Base-by-base conservation (phyloP, 805 yeast genomes). In the Suhomyces vadensis region DNA sequence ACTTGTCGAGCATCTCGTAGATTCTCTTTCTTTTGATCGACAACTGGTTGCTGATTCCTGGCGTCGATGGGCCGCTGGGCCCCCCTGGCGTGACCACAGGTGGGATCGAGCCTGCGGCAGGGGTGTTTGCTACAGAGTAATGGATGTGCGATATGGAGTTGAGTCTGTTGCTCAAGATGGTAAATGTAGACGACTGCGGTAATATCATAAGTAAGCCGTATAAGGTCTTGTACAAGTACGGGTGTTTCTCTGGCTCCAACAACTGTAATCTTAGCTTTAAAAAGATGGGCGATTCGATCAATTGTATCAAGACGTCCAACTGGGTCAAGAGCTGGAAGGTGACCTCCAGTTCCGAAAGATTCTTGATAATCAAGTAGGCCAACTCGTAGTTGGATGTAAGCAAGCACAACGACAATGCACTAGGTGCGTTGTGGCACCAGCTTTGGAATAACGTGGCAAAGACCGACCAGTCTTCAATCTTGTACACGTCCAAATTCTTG, bases 391-490 rank as follows among this genome's bases (percentile, higher is more conserved):
- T 87, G 43, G 91, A 91, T 0, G 97, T 86, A 10, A 92, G 69
- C 29, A 94, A 70, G 55, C 97, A 90, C 16, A 94, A 73, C 1
- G 96, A 83, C 33, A 94, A 69, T 0, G 91, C 87, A 4, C 97
- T 91, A 1, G 95, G 90, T 0, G 96, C 83, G 59, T 89, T 92
- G 48, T 85, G 84, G 52, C 95, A 83, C 99, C 99, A 94, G 46
- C 95, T 82, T 56, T 81, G 82, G 66, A 92, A 94, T 43, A 94
- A 69, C 0, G 83, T 71, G 21, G 85, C 76, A 60, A 94, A 94
- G 31, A 91, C 71, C 17, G 73, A 63, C 72, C 83, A 80, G 44
- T 87, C 94, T 27, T 79, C 82, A 19, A 70, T 51, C 27, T 77
- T 75, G 53, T 63, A 64, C 16, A 64, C 58, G 41, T 84, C 87